Conservation (phyloP, 192 early-diverging fungal genomes). For the Rhizoclosmatium sp. region DNA sequence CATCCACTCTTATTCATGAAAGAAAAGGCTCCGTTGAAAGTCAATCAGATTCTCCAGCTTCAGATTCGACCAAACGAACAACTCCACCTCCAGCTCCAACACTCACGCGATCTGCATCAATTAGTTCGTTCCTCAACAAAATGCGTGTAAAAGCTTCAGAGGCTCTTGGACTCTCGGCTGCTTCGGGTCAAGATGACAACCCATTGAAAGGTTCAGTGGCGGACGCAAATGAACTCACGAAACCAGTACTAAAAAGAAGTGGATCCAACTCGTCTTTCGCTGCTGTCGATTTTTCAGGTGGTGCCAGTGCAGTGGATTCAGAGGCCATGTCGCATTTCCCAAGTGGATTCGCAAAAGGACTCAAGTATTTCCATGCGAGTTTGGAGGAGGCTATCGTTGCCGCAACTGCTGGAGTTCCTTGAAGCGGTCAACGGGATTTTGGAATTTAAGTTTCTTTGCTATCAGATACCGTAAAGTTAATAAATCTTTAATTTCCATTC, state of each 20-base stretch:
- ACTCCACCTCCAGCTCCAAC: too few relatives aligned
- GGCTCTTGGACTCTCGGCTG: neutral
- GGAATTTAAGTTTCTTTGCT: too few relatives aligned
- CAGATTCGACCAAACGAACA: too few relatives aligned
- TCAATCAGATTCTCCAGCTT: too few relatives aligned
- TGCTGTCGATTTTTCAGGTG: neutral
- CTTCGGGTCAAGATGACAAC: neutral
- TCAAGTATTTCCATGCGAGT: slow-evolving; percentile 4
- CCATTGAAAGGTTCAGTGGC: neutral
- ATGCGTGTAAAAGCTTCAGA: neutral
- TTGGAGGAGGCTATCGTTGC: neutral
- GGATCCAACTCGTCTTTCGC: neutral
- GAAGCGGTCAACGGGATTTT: too few relatives aligned
- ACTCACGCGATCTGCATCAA: too few relatives aligned
- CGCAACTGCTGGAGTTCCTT: neutral
- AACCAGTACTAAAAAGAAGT: neutral
- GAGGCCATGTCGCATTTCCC: neutral
- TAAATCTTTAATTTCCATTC: too few relatives aligned
- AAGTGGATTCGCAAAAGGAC: neutral
- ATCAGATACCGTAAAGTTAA: too few relatives aligned
- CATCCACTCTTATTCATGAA: too few relatives aligned
- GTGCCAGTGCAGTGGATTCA: neutral
- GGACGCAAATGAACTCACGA: neutral
- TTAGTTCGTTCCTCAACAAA: too few relatives aligned
- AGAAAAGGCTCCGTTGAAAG: too few relatives aligned